A percentile compares a stretch with the other conserved stretches of the same genome.
phyloP scores from a whole-genome alignment of 2,329 filamentous ascomycete genomes.

The Mycosphaerelloides madeirae region DNA sequence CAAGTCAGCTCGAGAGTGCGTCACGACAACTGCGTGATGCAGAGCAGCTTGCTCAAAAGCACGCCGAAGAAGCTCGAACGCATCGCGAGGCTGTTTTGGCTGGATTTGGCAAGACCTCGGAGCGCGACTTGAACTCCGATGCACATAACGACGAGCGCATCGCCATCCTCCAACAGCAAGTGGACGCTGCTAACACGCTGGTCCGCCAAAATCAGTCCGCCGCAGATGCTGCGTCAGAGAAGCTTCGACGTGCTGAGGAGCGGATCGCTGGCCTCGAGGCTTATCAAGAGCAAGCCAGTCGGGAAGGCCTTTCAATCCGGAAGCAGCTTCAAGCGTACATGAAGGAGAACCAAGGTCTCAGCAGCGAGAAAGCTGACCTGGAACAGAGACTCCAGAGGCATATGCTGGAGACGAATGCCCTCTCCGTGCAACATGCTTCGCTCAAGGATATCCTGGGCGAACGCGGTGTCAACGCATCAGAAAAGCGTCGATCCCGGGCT shows the following conservation, averaged over 20 bases:
- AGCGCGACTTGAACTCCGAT: conserved; percentile 49
- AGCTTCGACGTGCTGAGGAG: conserved; percentile 87
- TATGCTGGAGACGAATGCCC: conserved; percentile 88
- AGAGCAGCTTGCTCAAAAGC: conserved; percentile 81
- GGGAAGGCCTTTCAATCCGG: conserved; percentile 83
- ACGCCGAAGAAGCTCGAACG: conserved; percentile 79
- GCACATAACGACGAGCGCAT: conserved; percentile 62
- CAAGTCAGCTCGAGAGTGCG: conserved; percentile 68
- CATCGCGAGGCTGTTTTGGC: conserved; percentile 78
- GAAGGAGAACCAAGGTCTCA: conserved; percentile 76
- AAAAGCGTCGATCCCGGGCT: conserved; percentile 65
- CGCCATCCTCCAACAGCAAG: conserved; percentile 69
- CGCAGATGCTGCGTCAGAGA: conserved; percentile 80
- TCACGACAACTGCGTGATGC: conserved; percentile 74
- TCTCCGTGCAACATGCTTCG: conserved; percentile 85
- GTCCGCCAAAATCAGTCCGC: conserved; percentile 86
- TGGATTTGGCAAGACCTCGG: conserved; percentile 70
- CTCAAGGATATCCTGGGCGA: conserved; percentile 89
- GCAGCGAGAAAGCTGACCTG: conserved; percentile 74
- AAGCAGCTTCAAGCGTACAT: conserved; percentile 82
- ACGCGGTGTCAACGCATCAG: conserved; percentile 75
- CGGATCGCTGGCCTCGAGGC: conserved; percentile 93
- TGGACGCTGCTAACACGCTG: conserved; percentile 70
- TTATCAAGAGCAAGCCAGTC: conserved; percentile 94
- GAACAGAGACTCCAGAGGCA: conserved; percentile 78